These are phyloP conservation scores for Lodderomyces beijingensis DNA, from an alignment of 1,139 yeast genomes.

Conservation along the genomic window DNA sequence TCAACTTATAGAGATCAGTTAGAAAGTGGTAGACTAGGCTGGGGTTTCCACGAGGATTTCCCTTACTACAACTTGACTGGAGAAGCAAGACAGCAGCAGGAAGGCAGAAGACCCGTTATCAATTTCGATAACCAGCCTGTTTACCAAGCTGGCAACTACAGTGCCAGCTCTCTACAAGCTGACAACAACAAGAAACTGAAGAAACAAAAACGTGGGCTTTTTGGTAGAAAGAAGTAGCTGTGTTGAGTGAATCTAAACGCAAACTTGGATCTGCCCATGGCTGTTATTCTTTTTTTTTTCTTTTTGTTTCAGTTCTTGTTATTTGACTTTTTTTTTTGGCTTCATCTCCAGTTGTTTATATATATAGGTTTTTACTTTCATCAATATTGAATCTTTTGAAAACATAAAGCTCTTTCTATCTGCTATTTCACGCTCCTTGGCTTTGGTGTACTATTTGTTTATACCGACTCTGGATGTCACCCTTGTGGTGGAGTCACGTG, in stretches of 20 bases:
- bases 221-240: constrained; percentile 55
- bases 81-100: constrained; percentile 13
- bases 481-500: too few relatives aligned
- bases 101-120: constrained; percentile 29
- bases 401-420: too few relatives aligned
- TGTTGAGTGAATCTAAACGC: constrained; percentile 1
- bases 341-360: too few relatives aligned
- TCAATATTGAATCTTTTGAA: too few relatives aligned
- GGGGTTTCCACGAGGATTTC: constrained; percentile 58
- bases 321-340: too few relatives aligned
- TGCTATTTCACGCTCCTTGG: too few relatives aligned
- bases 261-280: constrained; percentile 3
- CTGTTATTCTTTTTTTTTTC: neutral
- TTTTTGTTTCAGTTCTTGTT: too few relatives aligned
- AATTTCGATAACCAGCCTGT: constrained; percentile 57
- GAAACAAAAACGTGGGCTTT: constrained; percentile 61
- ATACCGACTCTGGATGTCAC: too few relatives aligned
- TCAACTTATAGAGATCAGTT: constrained; percentile 68
- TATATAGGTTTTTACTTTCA: too few relatives aligned
- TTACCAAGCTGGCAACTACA: constrained; percentile 55
- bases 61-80: constrained; percentile 28
- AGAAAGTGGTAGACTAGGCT: constrained; percentile 74
- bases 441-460: too few relatives aligned
- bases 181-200: constrained; percentile 31
- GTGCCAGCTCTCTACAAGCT: constrained; percentile 37